Evolutionary conservation across 1,284 basidiomycete species (phyloP), one percentile per base, ranked within the genome.

Genomic region (Marasmius sp.): DNA sequence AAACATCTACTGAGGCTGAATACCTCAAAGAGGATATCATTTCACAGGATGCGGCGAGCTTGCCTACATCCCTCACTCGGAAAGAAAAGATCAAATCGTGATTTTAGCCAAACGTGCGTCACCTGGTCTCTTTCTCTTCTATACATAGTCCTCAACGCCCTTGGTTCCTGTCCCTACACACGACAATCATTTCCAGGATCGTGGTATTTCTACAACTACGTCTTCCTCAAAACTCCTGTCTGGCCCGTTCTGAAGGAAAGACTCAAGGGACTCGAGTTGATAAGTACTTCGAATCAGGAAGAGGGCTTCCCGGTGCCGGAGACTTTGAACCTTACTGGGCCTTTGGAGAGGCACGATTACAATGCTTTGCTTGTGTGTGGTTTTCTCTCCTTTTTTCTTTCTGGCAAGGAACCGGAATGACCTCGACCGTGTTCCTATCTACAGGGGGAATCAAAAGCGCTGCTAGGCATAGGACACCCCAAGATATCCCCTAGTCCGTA

Each of bases 61-160:
- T 4, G 51, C 59, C 10, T 60, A 55, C 36, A 53, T 60, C 27
- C 51, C 59, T 7, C 38, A 20, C 20, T 34, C 50, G 47, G 52
- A 60, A 37, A 38, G 59, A 11, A 60, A 55, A 55, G 59, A 60
- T 48, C 59, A 60, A 60, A 47, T 60, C 14, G 22, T 54, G 6
- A 37, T 60, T n/a, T 43, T 60, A n/a, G 59, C 59, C 10, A 60
- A 60, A 54, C 59, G 59, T 60, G 12, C 20, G 59, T 14, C n/a
- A 12, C 39, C 16, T 22, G 6, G 11, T 22, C 22, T 34, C 22
- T 22, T 7, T 27, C 27, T 14, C n/a, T 12, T 37, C 14, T 27
- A 27, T 27, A 2, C 27, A 27, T 27, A 27, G 14, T 51, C 22
- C 12, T 12, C 27, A 51, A 27, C 49, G 27, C 22, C 20, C 9